Percentiles rank a stretch among this genome's conserved stretches.
Evolutionary conservation across 208 protist species (phyloP).

Genomic region (Wallacemonas rigidus): DNA sequence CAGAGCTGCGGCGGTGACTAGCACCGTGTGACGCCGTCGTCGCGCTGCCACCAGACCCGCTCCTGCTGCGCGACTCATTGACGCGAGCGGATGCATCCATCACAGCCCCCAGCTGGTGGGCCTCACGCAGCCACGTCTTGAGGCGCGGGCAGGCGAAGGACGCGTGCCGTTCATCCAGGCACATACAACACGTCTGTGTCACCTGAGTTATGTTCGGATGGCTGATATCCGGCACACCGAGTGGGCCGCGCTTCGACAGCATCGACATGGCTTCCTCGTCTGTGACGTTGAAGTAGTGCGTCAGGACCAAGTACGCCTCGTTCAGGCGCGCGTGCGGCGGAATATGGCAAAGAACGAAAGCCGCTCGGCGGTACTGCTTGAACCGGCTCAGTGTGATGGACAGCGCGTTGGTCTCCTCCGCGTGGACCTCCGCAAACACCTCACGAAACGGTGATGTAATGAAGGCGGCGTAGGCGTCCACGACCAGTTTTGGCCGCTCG

Average conservation of each 20-base stretch:
- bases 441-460: slow-evolving; percentile 79
- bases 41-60: too few species aligned
- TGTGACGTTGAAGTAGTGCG: slow-evolving; percentile 72
- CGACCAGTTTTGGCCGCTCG: slow-evolving; percentile 39
- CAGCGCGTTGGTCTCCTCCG: slow-evolving; percentile 59
- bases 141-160: slow-evolving; percentile 75
- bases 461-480: slow-evolving; percentile 80
- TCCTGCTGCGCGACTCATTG: neutral
- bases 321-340: slow-evolving; percentile 59
- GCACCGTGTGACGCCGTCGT: too few species aligned
- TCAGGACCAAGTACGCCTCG: slow-evolving; percentile 50
- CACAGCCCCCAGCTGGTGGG: slow-evolving; percentile 27
- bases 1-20: neutral
- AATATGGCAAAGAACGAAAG: slow-evolving; percentile 87
- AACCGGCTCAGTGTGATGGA: slow-evolving; percentile 62
- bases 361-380: slow-evolving; percentile 75
- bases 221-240: slow-evolving; percentile 25
- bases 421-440: slow-evolving; percentile 57
- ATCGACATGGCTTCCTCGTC: slow-evolving; percentile 64
- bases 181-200: slow-evolving; percentile 87
- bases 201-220: slow-evolving; percentile 89
- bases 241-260: slow-evolving; percentile 41
- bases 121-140: slow-evolving; percentile 55
- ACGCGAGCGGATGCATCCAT: neutral
- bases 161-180: slow-evolving; percentile 81